Percentiles rank a stretch among this genome's conserved stretches.
Evolutionary conservation across 139 green algal genomes (phyloP).

Genomic region (Micractinium sp.): DNA sequence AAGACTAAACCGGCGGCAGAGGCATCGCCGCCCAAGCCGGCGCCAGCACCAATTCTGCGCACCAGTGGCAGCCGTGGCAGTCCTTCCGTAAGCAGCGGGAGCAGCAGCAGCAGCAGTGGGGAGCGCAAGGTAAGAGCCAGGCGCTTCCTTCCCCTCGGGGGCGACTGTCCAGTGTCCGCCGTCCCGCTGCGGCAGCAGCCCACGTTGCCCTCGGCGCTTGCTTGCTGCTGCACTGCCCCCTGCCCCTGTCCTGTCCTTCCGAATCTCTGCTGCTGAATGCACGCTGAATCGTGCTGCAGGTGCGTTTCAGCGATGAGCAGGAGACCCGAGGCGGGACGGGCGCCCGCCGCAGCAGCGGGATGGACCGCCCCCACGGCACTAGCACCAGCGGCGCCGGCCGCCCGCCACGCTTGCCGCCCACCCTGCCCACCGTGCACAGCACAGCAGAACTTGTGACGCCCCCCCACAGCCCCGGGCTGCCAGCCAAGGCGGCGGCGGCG

Average conservation of each 20-base stretch:
- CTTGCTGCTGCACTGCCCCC: neutral
- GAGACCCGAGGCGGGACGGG: neutral
- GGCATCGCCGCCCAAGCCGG: neutral
- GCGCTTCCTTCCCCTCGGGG: neutral
- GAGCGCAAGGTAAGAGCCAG: neutral
- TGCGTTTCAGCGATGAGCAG: constrained; percentile 28
- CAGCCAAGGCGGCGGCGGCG: neutral
- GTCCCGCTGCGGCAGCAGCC: neutral
- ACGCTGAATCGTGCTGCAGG: neutral
- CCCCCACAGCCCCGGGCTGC: neutral
- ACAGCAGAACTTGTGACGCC: neutral
- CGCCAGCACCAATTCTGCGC: neutral
- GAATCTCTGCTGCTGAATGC: neutral
- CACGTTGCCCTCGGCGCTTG: neutral
- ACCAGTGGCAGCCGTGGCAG: neutral
- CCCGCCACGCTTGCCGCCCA: constrained; percentile 11
- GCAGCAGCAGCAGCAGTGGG: too few relatives aligned
- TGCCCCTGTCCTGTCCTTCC: too few relatives aligned
- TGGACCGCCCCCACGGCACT: neutral
- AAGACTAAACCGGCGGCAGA: neutral
- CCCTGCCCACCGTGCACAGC: neutral
- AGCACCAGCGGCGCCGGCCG: neutral
- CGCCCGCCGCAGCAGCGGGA: neutral
- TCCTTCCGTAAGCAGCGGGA: constrained; percentile 6
- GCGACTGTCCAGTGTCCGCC: neutral